These are phyloP conservation scores for Testicularia cyperi DNA, from an alignment of 1,284 basidiomycete genomes.

Conservation along the genomic window DNA sequence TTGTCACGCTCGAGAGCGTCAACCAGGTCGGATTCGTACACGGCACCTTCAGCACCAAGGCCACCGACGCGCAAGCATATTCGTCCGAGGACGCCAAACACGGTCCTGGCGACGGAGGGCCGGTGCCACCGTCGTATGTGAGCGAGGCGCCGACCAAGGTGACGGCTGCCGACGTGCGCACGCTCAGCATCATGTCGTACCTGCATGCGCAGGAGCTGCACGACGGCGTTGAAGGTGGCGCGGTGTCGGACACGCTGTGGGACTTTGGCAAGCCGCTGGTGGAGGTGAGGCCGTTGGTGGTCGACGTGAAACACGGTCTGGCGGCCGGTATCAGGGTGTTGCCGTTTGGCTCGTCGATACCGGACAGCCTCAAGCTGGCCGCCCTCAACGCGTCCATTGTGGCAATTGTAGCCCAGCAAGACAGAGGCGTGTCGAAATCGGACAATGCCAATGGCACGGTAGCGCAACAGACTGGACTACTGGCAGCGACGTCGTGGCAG, in stretches of 20 bases:
- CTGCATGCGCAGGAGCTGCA: constrained; percentile 43
- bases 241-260: constrained; percentile 64
- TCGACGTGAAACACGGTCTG: constrained; percentile 67
- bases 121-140: constrained; percentile 20
- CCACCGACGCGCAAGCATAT: background rate
- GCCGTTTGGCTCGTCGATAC: constrained; percentile 34
- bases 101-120: constrained; percentile 13
- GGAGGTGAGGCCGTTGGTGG: constrained; percentile 27
- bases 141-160: constrained; percentile 22
- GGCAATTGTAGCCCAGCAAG: constrained; percentile 58
- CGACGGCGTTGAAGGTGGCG: background rate
- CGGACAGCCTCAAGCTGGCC: constrained; percentile 55
- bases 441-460: background rate
- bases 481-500: constrained; percentile 16
- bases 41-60: constrained; percentile 1
- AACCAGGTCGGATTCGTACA: constrained; percentile 17
- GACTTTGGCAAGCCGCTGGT: constrained; percentile 71
- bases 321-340: constrained; percentile 65
- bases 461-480: background rate
- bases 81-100: constrained; percentile 1
- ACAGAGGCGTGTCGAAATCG: background rate
- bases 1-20: constrained; percentile 23
- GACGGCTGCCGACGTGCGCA: constrained; percentile 37
- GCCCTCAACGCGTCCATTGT: constrained; percentile 82
- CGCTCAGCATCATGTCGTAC: constrained; percentile 36